phyloP scores from a whole-genome alignment of 1,139 yeast species.

The Yamadazyma mexicana region DNA sequence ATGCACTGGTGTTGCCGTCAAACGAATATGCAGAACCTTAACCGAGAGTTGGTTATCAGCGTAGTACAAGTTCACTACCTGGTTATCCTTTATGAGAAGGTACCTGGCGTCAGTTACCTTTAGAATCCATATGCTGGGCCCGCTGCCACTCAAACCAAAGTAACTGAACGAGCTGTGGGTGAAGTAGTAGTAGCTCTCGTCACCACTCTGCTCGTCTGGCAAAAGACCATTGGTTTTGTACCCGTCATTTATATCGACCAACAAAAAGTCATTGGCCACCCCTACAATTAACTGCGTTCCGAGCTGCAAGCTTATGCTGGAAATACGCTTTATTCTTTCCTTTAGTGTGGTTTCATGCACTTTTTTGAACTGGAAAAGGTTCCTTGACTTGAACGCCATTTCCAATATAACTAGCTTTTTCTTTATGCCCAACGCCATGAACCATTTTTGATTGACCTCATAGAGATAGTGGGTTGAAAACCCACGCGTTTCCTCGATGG shows the following conservation, averaged over 20 bases:
- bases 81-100: conserved; percentile 31
- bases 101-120: conserved; percentile 17
- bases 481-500: conserved; percentile 27
- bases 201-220: conserved; percentile 11
- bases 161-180: conserved; percentile 28
- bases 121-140: conserved; percentile 25
- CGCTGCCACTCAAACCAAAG: conserved; percentile 26
- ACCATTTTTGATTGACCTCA: conserved; percentile 19
- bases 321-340: conserved; percentile 29
- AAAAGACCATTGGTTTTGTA: conserved; percentile 19
- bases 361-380: conserved; percentile 28
- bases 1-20: conserved; percentile 32
- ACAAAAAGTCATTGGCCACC: conserved; percentile 25
- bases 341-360: conserved; percentile 28
- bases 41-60: conserved; percentile 13
- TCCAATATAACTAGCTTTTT: conserved; percentile 31
- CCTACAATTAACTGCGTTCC: conserved; percentile 25
- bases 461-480: conserved; percentile 20
- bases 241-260: conserved; percentile 25
- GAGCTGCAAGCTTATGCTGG: conserved; percentile 11
- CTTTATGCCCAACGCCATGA: conserved; percentile 30
- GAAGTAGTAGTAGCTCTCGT: conserved; percentile 17
- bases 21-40: conserved; percentile 23
- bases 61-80: conserved; percentile 11
- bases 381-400: conserved; percentile 31